A percentile compares a stretch with the other conserved stretches of the same genome.
These are phyloP conservation scores for Vigna angularis DNA, from an alignment of 306 rosid species.

Conservation along the genomic window DNA sequence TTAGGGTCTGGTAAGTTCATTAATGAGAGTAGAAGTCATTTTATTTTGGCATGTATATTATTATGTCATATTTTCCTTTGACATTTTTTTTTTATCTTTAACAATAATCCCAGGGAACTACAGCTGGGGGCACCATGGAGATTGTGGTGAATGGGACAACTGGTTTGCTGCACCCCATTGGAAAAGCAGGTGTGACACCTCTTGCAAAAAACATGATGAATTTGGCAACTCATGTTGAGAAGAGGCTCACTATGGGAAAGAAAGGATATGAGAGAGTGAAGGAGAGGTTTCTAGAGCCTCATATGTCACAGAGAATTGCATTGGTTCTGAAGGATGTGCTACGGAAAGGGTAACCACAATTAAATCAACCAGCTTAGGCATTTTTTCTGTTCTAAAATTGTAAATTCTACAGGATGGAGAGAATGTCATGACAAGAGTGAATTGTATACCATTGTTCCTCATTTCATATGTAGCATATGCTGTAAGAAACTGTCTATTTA, in stretches of 20 bases:
- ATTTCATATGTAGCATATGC: constrained; percentile 45
- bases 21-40: neutral
- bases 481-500: constrained; percentile 33
- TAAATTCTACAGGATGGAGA: constrained; percentile 36
- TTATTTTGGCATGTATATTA: neutral
- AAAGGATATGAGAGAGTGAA: constrained; percentile 83
- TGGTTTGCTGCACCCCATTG: constrained; percentile 78
- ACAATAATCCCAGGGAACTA: constrained; percentile 65
- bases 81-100: neutral
- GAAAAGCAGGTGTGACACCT: constrained; percentile 74
- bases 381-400: constrained; percentile 34
- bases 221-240: constrained; percentile 81
- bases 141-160: constrained; percentile 84
- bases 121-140: constrained; percentile 95
- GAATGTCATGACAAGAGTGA: constrained; percentile 4
- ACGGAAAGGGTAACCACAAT: constrained; percentile 53
- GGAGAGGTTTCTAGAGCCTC: constrained; percentile 79
- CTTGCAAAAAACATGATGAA: constrained; percentile 80
- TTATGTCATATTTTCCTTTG: constrained; percentile 5
- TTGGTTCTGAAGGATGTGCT: constrained; percentile 74
- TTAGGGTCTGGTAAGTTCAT: neutral
- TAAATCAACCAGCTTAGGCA: constrained; percentile 39
- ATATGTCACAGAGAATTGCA: constrained; percentile 87
- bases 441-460: constrained; percentile 7
- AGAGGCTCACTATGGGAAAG: constrained; percentile 89